Conservation (phyloP, 495 filamentous ascomycete genomes). For the Penicillium daleae region DNA sequence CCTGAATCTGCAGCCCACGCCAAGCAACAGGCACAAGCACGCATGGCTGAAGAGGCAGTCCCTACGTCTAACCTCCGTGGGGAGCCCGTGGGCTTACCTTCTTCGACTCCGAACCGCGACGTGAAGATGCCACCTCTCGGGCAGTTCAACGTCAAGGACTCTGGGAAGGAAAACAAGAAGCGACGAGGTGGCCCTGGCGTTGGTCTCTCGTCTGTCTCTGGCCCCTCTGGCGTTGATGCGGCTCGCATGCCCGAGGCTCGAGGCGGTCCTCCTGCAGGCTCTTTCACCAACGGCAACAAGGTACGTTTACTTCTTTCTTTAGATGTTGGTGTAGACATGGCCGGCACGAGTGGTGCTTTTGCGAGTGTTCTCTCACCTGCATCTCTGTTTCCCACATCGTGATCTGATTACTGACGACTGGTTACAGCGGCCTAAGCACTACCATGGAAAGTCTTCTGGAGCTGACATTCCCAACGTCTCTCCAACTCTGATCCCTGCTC, state of each 20-base stretch:
- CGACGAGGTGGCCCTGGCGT: slow-evolving; percentile 56
- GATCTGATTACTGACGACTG: not conserved
- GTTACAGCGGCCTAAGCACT: slow-evolving; percentile 63
- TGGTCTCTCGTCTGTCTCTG: slow-evolving; percentile 34
- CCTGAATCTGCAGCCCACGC: slow-evolving; percentile 94
- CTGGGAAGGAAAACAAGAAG: slow-evolving; percentile 81
- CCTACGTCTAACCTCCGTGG: slow-evolving; percentile 63
- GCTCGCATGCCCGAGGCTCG: slow-evolving; percentile 43
- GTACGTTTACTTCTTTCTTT: slow-evolving; percentile 34
- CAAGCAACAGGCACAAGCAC: slow-evolving; percentile 61
- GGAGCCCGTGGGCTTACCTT: slow-evolving; percentile 50
- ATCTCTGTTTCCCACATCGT: slow-evolving; percentile 2
- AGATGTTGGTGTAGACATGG: not conserved
- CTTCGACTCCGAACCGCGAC: slow-evolving; percentile 56
- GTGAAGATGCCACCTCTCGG: slow-evolving; percentile 90
- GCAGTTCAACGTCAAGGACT: slow-evolving; percentile 76
- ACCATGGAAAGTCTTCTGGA: slow-evolving; percentile 63
- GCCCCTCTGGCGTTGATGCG: slow-evolving; percentile 38
- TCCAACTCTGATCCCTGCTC: slow-evolving; percentile 81
- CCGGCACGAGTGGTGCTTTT: not conserved
- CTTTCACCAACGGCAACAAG: slow-evolving; percentile 56
- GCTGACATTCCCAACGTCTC: slow-evolving; percentile 74
- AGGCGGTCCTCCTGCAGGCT: slow-evolving; percentile 35
- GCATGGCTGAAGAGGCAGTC: slow-evolving; percentile 69
- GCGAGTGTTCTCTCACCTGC: not conserved